Evolutionary conservation across 805 yeast species (phyloP).

Genomic region (Hanseniaspora thailandica): DNA sequence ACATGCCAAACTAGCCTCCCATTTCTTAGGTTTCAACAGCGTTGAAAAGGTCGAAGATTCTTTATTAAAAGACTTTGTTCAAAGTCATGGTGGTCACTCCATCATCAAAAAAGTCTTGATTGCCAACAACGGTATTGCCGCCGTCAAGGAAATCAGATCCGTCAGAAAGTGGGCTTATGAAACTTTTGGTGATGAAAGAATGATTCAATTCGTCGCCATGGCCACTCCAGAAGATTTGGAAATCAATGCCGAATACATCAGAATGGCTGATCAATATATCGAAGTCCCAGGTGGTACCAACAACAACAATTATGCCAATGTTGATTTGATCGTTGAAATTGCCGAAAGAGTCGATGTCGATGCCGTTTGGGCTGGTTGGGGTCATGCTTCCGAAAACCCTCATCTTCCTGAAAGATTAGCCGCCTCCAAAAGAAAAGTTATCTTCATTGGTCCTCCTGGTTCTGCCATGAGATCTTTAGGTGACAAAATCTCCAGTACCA

Average conservation of each 20-base stretch:
- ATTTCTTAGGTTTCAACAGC: slow-evolving; percentile 75
- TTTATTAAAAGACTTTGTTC: slow-evolving; percentile 70
- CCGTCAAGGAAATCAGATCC: slow-evolving; percentile 94
- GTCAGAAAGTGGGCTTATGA: slow-evolving; percentile 99
- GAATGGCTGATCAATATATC: slow-evolving; percentile 98
- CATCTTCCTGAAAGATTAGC: slow-evolving; percentile 85
- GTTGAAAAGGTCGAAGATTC: slow-evolving; percentile 68
- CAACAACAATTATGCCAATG: slow-evolving; percentile 96
- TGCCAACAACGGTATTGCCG: slow-evolving; percentile 98
- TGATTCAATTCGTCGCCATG: slow-evolving; percentile 92
- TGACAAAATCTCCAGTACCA: slow-evolving; percentile 94
- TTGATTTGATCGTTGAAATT: slow-evolving; percentile 87
- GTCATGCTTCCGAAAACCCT: slow-evolving; percentile 99
- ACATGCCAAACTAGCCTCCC: slow-evolving; percentile 43
- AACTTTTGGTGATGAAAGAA: slow-evolving; percentile 92
- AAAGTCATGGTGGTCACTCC: slow-evolving; percentile 83
- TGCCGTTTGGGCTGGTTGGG: slow-evolving; percentile 99
- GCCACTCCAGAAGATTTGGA: slow-evolving; percentile 98
- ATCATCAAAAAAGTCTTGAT: slow-evolving; percentile 79
- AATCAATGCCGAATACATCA: slow-evolving; percentile 93
- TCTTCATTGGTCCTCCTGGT: slow-evolving; percentile 98
- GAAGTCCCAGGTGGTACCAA: slow-evolving; percentile 99
- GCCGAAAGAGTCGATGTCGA: slow-evolving; percentile 95
- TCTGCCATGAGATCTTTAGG: slow-evolving; percentile 99
- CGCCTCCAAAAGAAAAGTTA: slow-evolving; percentile 75